Base-by-base conservation (phyloP, 2,329 filamentous ascomycete species). In the Fusarium floridanum region DNA sequence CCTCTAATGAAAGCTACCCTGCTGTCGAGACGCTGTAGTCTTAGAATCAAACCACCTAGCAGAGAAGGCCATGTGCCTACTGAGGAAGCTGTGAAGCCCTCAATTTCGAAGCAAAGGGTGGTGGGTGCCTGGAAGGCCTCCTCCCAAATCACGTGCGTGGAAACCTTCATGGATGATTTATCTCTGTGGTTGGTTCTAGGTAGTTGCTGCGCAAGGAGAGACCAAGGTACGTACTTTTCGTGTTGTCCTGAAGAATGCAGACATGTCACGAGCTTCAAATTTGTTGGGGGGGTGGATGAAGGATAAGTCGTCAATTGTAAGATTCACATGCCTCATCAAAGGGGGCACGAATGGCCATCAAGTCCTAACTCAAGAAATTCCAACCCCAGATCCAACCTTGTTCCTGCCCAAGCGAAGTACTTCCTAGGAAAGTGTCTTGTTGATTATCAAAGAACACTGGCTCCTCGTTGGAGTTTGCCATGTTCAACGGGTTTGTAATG, bases 321-420 rank as follows among this genome's bases (percentile, higher is more conserved):
- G 17, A 53, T 53, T 32, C 48, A 32, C 48, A 20, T 53, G 48
- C 48, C 9, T 29, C 3, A 29, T 53, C 24, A 29, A 29, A 29
- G 17, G 16, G 24, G 24, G 17, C 48, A 53, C 29, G 16, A 53
- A 29, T 10, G 10, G 10, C 32, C 2, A 24, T 57, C 32, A 22
- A 37, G 8, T 6, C 20, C 34, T 57, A 57, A 11, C 9, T 24
- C 32, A 57, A 24, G 36, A 66, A 66, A 39, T 67, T 57, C 59
- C 59, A 66, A 14, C 56, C 64, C 67, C 70, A 72, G 22, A 70
- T 72, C 67, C 70, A 72, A 20, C 64, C 67, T 27, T 72, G 67
- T 9, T 71, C 68, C 22, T 70, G 64, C 3, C 60, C 67, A 16
- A 67, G 45, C 7, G 55, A 65, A 32, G 20, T 43, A n/a, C 62